phyloP scores from a whole-genome alignment of 768 basidiomycete species.

The Suillus luteus region DNA sequence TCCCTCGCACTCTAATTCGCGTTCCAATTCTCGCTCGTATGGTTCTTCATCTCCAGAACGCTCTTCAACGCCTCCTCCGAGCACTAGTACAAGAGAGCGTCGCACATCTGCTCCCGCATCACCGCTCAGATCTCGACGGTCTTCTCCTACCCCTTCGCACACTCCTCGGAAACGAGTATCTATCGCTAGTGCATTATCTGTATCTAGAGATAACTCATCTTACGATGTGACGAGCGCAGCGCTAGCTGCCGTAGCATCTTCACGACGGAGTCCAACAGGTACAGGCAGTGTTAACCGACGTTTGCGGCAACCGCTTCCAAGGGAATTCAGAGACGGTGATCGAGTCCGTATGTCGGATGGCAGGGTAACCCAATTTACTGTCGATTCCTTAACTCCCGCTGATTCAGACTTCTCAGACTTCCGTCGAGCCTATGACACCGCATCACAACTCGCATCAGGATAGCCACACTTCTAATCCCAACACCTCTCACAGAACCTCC shows the following conservation, averaged over 20 bases:
- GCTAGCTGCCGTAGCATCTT: constrained; percentile 59
- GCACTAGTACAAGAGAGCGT: constrained; percentile 37
- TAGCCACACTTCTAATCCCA: constrained; percentile 21
- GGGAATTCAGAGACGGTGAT: constrained; percentile 44
- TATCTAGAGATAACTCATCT: constrained; percentile 25
- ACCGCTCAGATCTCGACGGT: constrained; percentile 39
- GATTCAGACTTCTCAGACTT: constrained; percentile 24
- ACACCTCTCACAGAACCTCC: constrained; percentile 27
- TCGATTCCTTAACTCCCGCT: constrained; percentile 8
- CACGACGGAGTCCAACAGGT: constrained; percentile 51
- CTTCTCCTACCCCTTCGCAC: constrained; percentile 43
- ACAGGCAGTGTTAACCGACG: constrained; percentile 31
- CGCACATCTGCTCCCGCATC: constrained; percentile 52
- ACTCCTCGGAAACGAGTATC: constrained; percentile 47
- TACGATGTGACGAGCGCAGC: constrained; percentile 56
- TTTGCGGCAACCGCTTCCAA: constrained; percentile 52
- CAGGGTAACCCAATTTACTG: constrained; percentile 36
- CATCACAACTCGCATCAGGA: constrained; percentile 31
- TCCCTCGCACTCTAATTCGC: constrained; percentile 34
- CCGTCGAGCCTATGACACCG: constrained; percentile 43
- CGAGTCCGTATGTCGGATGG: constrained; percentile 39
- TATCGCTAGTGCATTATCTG: constrained; percentile 34
- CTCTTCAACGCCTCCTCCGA: constrained; percentile 39
- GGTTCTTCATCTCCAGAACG: constrained; percentile 43
- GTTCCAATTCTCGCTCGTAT: constrained; percentile 28